A percentile compares a stretch with the other conserved stretches of the same genome.
These are phyloP conservation scores for Rhizopus microsporus DNA, from an alignment of 371 early-diverging fungal species.

Conservation along the genomic window DNA sequence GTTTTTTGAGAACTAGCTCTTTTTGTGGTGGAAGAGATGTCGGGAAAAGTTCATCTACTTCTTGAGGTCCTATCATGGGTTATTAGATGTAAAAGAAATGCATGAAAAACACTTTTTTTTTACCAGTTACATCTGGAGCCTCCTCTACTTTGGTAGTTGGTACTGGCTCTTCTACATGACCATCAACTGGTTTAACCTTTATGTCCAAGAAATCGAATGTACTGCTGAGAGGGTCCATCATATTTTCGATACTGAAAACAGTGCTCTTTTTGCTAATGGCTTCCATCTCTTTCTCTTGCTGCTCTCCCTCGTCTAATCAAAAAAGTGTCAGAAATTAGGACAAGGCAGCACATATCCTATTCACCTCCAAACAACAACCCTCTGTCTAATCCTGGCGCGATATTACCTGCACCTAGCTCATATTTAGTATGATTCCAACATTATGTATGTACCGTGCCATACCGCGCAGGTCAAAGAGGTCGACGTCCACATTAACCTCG, in stretches of 20 bases:
- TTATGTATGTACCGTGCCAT: neutral
- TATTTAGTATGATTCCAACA: neutral
- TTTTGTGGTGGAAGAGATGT: conserved; percentile 23
- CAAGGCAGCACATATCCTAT: neutral
- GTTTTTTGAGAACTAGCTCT: conserved; percentile 28
- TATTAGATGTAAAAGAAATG: too few relatives aligned
- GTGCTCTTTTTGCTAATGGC: conserved; percentile 15
- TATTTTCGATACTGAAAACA: conserved; percentile 61
- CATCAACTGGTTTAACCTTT: conserved; percentile 23
- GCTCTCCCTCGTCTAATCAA: conserved; percentile 4
- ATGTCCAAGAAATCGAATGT: conserved; percentile 49
- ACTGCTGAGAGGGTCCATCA: conserved; percentile 44
- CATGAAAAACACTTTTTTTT: too few relatives aligned
- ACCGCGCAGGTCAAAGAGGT: conserved; percentile 37
- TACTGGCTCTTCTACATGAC: conserved; percentile 19
- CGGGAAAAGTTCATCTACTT: conserved; percentile 46
- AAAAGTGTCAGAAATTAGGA: neutral
- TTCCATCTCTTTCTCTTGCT: conserved; percentile 1
- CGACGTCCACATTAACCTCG: conserved; percentile 33
- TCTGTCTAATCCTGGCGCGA: conserved; percentile 70
- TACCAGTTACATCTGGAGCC: neutral
- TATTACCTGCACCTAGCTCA: conserved; percentile 18
- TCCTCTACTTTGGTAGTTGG: conserved; percentile 20
- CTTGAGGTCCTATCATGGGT: conserved; percentile 17
- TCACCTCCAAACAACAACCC: conserved; percentile 55